Evolutionary conservation across 2,329 filamentous ascomycete genomes (phyloP).

Genomic region (Penicillium rolfsii): DNA sequence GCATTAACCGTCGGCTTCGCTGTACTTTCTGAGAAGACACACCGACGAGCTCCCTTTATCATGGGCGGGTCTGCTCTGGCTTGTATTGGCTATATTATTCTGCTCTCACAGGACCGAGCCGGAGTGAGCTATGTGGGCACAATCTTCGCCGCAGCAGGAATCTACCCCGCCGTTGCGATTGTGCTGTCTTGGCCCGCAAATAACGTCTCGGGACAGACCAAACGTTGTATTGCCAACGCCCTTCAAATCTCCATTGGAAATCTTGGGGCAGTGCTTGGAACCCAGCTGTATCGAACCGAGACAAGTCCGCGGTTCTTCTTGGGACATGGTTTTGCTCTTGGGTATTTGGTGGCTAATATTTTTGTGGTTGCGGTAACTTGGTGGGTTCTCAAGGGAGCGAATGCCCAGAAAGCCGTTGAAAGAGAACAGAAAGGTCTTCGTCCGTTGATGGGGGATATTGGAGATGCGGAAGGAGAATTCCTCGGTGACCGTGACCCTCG

Average conservation of each 20-base stretch:
- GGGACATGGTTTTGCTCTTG: constrained; percentile 69
- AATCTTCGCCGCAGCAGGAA: constrained; percentile 67
- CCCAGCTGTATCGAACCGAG: constrained; percentile 66
- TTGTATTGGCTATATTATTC: constrained; percentile 64
- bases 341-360: constrained; percentile 64
- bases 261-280: constrained; percentile 68
- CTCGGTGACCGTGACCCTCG: constrained; percentile 65
- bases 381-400: constrained; percentile 60
- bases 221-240: constrained; percentile 68
- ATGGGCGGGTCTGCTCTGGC: constrained; percentile 60
- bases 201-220: constrained; percentile 72
- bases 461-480: constrained; percentile 57
- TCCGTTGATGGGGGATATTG: constrained; percentile 49
- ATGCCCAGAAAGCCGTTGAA: constrained; percentile 55
- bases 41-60: constrained; percentile 66
- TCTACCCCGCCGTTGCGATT: constrained; percentile 67
- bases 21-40: constrained; percentile 61
- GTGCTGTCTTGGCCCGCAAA: constrained; percentile 72
- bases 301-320: constrained; percentile 66
- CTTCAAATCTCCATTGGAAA: constrained; percentile 76
- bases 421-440: constrained; percentile 45
- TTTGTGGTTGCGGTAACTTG: constrained; percentile 59
- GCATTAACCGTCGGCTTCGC: constrained; percentile 62
- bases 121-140: constrained; percentile 64
- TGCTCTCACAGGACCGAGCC: constrained; percentile 58